A percentile compares a stretch with the other conserved stretches of the same genome.
Evolutionary conservation across 257 asterid genomes (phyloP).

Genomic region (Mentha longifolia): DNA sequence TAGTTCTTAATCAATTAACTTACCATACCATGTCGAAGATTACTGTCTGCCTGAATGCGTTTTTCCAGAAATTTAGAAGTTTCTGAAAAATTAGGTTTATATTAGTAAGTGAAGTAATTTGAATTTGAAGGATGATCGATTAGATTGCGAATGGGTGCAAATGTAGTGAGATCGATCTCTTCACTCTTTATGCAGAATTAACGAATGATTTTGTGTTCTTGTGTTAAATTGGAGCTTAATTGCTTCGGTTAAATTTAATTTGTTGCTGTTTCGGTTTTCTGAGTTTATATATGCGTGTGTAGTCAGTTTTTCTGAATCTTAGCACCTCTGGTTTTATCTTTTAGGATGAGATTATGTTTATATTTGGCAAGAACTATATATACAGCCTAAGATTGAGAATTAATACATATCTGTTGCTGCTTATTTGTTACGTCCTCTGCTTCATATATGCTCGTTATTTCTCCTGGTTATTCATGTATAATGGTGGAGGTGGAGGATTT

Average conservation of each 20-base stretch:
- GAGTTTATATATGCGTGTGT: background rate
- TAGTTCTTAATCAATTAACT: too few relatives aligned
- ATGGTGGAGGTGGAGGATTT: too few relatives aligned
- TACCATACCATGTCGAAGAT: too few relatives aligned
- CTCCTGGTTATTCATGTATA: too few relatives aligned
- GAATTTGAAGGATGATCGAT: too few relatives aligned
- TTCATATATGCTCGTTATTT: background rate
- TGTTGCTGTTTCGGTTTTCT: background rate
- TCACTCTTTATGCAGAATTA: background rate
- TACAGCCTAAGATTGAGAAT: too few relatives aligned
- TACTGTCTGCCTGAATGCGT: too few relatives aligned
- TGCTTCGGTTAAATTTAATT: background rate
- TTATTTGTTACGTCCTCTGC: background rate
- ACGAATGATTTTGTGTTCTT: background rate
- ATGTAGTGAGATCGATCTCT: too few relatives aligned
- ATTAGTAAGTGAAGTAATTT: background rate
- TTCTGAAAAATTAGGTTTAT: too few relatives aligned
- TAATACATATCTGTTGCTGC: background rate
- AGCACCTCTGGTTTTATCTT: background rate
- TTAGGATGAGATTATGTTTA: background rate
- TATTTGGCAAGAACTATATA: background rate
- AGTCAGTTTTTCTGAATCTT: background rate
- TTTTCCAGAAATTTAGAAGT: too few relatives aligned
- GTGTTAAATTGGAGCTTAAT: background rate
- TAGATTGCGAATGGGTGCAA: too few relatives aligned